Percentiles rank a stretch among this genome's conserved stretches.
phyloP scores from a whole-genome alignment of 345 rosid genomes.

The Syzygium aromaticum region DNA sequence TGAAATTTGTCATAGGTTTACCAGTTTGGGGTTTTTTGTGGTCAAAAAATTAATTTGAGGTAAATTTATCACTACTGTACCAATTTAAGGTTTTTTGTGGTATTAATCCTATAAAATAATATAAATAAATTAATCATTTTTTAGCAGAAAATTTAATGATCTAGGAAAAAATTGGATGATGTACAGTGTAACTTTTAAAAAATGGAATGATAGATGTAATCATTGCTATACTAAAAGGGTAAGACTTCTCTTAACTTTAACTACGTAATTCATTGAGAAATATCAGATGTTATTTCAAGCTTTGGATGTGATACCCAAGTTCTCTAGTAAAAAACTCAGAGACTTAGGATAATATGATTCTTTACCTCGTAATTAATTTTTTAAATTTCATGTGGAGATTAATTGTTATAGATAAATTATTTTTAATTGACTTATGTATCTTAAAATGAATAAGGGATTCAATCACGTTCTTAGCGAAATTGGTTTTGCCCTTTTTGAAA shows the following conservation, averaged over 20 bases:
- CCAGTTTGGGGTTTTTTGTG: too few species aligned
- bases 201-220: rapidly evolving
- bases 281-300: too few species aligned
- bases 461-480: neutral
- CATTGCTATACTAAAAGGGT: neutral
- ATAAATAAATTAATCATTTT: too few species aligned
- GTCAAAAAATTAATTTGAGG: too few species aligned
- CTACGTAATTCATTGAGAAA: neutral
- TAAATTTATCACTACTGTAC: too few species aligned
- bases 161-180: neutral
- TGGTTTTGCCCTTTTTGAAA: neutral
- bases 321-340: too few species aligned
- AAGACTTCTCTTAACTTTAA: neutral
- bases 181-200: too few species aligned
- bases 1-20: too few species aligned
- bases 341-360: rapidly evolving
- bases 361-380: neutral
- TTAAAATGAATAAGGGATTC: neutral
- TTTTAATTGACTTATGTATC: neutral
- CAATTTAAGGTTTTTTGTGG: too few species aligned
- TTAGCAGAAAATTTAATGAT: neutral
- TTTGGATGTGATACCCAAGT: neutral
- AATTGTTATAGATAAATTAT: rapidly evolving
- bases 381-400: neutral
- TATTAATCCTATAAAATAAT: too few species aligned